Evolutionary conservation across 1,284 basidiomycete genomes (phyloP).

Genomic region (Rhodofomes roseus): DNA sequence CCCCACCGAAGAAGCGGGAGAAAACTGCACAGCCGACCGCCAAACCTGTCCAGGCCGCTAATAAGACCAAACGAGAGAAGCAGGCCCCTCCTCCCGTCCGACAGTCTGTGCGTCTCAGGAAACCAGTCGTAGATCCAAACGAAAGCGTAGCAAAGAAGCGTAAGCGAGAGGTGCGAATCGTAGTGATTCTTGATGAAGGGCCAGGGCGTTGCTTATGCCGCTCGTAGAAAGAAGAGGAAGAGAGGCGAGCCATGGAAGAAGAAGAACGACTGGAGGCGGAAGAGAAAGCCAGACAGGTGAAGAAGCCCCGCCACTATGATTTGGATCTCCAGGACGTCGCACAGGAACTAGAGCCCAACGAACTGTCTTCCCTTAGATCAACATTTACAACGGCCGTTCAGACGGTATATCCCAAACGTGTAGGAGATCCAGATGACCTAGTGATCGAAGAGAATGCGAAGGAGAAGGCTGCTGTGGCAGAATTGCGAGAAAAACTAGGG

Average conservation of each 20-base stretch:
- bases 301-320: slow-evolving; percentile 62
- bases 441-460: slow-evolving; percentile 38
- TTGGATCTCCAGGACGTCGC: slow-evolving; percentile 54
- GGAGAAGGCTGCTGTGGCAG: slow-evolving; percentile 43
- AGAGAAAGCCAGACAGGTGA: slow-evolving; percentile 56
- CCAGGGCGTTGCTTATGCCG: slow-evolving; percentile 3
- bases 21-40: slow-evolving; percentile 35
- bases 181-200: not conserved
- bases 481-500: slow-evolving; percentile 50
- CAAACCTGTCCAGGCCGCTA: slow-evolving; percentile 60
- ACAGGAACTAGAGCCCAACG: slow-evolving; percentile 44
- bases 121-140: slow-evolving; percentile 42
- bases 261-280: slow-evolving; percentile 56
- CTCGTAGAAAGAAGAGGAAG: slow-evolving; percentile 43
- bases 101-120: slow-evolving; percentile 59
- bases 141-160: slow-evolving; percentile 61
- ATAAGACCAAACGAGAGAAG: slow-evolving; percentile 47
- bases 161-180: slow-evolving; percentile 55
- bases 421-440: slow-evolving; percentile 48
- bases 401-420: slow-evolving; percentile 33
- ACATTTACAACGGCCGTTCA: slow-evolving; percentile 39
- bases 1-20: slow-evolving; percentile 21
- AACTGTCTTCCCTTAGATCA: slow-evolving; percentile 40
- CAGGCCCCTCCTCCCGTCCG: slow-evolving; percentile 46
- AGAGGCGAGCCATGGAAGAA: slow-evolving; percentile 46